Evolutionary conservation across 768 basidiomycete species (phyloP), one percentile per base, ranked within the genome.

Genomic region (Lactifluus rugatus): DNA sequence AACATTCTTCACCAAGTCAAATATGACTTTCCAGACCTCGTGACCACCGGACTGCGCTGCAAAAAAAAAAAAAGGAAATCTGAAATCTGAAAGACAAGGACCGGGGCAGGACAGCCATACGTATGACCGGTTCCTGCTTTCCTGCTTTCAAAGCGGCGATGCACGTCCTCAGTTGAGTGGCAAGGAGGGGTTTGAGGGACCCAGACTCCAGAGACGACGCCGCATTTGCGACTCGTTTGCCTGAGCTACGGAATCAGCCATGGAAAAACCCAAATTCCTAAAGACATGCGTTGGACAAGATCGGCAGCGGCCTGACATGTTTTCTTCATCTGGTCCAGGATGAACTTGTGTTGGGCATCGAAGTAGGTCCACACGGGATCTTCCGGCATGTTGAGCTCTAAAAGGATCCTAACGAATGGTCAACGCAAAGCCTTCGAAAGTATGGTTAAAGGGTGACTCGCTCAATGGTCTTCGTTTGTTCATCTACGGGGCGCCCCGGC

Each of bases 391-490:
- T 88, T 89, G 56, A 99, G 72, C 62, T 99, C 95, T 50, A 93
- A 74, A 32, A 98, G 72, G 49, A 97, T 87, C 66, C 95, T 98
- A 63, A 0, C 37, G 61, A 50, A 66, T 46, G 69, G 34, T 32
- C 37, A 57, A 31, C 19, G 48, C 11, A n/a, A 41, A 10, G 11
- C 14, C 51, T 11, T 46, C 21, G 34, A 49, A 14, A 39, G 42
- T 6, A 26, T 28, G 51, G 44, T 57, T 19, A 45, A 26, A 39
- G 6, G 23, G 48, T 3, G 1, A 72, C 85, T 65, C 66, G 93
- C 96, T 98, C 94, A 54, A 99, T 87, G 1, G 90, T 96, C 75
- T 90, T 93, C 73, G 97, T 94, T 59, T 96, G 93, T 63, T 98
- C 95, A 62, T 99, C 96, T 4, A 93, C 78, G 47, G 81, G 84